These are phyloP conservation scores for Rosa chinensis DNA, from an alignment of 306 rosid genomes.

Conservation along the genomic window DNA sequence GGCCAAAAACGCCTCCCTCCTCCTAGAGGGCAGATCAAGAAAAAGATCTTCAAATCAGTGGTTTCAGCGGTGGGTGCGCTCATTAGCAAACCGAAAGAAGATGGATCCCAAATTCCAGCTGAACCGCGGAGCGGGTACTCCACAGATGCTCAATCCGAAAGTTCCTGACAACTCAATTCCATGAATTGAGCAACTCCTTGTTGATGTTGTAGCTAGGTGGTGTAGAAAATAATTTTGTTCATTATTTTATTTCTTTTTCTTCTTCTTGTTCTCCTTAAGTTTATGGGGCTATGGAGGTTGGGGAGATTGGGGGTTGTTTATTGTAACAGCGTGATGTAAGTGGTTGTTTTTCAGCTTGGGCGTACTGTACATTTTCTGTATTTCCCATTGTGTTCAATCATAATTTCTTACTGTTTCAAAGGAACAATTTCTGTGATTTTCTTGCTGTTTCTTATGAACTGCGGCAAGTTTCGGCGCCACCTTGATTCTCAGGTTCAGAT, in stretches of 20 bases:
- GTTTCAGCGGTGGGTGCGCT: slow-evolving; percentile 6
- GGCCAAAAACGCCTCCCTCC: not conserved
- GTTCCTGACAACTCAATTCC: slow-evolving; percentile 1
- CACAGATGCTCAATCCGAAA: slow-evolving; percentile 2
- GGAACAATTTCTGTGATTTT: not conserved
- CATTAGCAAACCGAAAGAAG: not conserved
- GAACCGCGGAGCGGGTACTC: slow-evolving; percentile 16
- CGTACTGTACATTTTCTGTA: not conserved
- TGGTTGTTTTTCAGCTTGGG: not conserved
- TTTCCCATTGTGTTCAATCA: slow-evolving; percentile 1
- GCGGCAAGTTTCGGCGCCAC: not conserved
- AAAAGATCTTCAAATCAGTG: slow-evolving; percentile 16
- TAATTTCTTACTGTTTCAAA: not conserved
- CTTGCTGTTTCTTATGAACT: not conserved
- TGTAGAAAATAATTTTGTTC: not conserved
- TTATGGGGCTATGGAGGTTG: not conserved
- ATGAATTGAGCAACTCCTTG: not conserved
- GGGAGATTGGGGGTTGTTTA: not conserved
- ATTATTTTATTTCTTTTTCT: not conserved
- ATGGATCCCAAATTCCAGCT: slow-evolving; percentile 27
- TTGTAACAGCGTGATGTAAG: not conserved
- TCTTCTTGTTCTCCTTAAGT: not conserved
- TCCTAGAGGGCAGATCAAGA: slow-evolving; percentile 36
- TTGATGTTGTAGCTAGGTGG: not conserved
- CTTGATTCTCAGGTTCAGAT: not conserved